Percentiles rank a stretch among this genome's conserved stretches.
Evolutionary conservation across 75 land plant species (phyloP).

Genomic region (Chamaecyparis obtusa): DNA sequence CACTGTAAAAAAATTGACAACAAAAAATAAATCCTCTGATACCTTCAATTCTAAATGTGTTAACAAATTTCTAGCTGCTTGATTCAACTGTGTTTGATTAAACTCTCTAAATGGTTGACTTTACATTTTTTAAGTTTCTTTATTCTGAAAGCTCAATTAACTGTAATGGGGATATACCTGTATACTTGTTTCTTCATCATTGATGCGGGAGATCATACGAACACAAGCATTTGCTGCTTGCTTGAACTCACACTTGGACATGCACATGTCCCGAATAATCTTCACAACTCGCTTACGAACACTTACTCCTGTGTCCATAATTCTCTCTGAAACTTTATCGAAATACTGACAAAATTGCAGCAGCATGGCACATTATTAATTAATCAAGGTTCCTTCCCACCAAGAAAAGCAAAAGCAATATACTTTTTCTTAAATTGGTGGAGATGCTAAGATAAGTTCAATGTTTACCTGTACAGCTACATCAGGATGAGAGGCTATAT

Average conservation of each 20-base stretch:
- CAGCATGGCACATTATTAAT: background rate
- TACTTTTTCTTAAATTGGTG: background rate
- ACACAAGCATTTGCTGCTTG: conserved; percentile 80
- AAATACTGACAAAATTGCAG: conserved; percentile 67
- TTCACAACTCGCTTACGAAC: conserved; percentile 96
- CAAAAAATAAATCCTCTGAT: background rate
- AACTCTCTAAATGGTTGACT: background rate
- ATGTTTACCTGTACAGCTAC: conserved; percentile 88
- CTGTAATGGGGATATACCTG: conserved; percentile 50
- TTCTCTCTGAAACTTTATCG: conserved; percentile 94
- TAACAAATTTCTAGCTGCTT: background rate
- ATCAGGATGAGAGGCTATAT: conserved; percentile 97
- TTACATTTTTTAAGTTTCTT: background rate
- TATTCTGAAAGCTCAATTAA: background rate
- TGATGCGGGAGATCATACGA: conserved; percentile 92
- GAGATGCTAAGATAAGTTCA: background rate
- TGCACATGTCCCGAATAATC: conserved; percentile 92
- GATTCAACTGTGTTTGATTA: background rate
- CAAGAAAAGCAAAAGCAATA: background rate
- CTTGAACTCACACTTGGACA: conserved; percentile 70
- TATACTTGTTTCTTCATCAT: conserved; percentile 97
- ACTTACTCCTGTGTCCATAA: conserved; percentile 99
- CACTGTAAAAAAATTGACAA: background rate
- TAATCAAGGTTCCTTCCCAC: background rate
- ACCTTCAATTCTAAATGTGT: background rate